Evolutionary conservation across 2,329 filamentous ascomycete species (phyloP).

Genomic region (Cytospora leucostoma): DNA sequence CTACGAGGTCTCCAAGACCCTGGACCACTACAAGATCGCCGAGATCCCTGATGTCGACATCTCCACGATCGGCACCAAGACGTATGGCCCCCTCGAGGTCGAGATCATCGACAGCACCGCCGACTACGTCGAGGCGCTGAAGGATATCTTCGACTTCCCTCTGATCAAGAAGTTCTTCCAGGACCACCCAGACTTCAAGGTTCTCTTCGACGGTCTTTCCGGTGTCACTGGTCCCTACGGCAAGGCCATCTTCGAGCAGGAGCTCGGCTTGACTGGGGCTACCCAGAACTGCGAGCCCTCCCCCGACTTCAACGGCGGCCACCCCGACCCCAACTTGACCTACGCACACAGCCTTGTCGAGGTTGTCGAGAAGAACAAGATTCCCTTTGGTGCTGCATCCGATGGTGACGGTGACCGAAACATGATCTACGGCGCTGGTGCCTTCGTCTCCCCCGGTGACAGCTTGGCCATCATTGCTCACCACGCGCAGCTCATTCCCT

Average conservation of each 20-base stretch:
- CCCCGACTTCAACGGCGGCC: slow-evolving; percentile 94
- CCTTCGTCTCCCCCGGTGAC: slow-evolving; percentile 96
- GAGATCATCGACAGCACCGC: slow-evolving; percentile 92
- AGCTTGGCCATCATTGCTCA: slow-evolving; percentile 97
- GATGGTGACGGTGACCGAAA: slow-evolving; percentile 98
- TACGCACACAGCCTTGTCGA: slow-evolving; percentile 95
- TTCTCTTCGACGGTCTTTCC: slow-evolving; percentile 91
- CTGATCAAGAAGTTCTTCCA: slow-evolving; percentile 93
- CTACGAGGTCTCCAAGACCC: slow-evolving; percentile 83
- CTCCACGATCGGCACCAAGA: slow-evolving; percentile 76
- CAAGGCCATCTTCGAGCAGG: slow-evolving; percentile 89
- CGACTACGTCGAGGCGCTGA: slow-evolving; percentile 93
- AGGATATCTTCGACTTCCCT: slow-evolving; percentile 97
- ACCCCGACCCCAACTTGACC: slow-evolving; percentile 96
- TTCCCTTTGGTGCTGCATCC: slow-evolving; percentile 94
- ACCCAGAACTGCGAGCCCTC: slow-evolving; percentile 91
- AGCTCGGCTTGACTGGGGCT: slow-evolving; percentile 73
- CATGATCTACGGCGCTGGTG: slow-evolving; percentile 99
- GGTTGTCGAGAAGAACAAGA: slow-evolving; percentile 83
- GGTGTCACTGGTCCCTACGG: slow-evolving; percentile 97
- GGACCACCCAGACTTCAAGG: slow-evolving; percentile 87
- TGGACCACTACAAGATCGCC: slow-evolving; percentile 90
- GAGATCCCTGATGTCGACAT: slow-evolving; percentile 87
- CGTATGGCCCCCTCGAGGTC: slow-evolving; percentile 84
- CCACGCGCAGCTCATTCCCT: slow-evolving; percentile 93